Conservation (phyloP, 306 rosid species). For the Cajanus cajan region DNA sequence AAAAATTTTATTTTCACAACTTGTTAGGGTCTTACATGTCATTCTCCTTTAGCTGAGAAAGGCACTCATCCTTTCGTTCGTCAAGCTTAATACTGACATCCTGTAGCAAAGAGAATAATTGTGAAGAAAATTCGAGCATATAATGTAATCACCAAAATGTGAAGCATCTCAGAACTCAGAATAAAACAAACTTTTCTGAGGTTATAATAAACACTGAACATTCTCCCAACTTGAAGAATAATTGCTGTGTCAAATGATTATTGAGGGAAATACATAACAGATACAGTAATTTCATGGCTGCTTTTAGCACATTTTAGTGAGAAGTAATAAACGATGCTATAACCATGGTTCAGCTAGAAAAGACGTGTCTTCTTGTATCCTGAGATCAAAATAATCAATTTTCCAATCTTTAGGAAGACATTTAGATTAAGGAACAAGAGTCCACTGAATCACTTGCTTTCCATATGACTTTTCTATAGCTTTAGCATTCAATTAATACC, state of each 20-base stretch:
- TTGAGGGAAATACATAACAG: slow-evolving; percentile 1
- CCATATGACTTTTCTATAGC: neutral
- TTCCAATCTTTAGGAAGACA: slow-evolving; percentile 5
- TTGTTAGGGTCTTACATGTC: slow-evolving; percentile 73
- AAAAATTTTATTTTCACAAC: neutral
- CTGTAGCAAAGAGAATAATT: slow-evolving; percentile 47
- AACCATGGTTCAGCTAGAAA: slow-evolving; percentile 8
- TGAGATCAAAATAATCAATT: neutral
- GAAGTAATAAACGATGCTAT: neutral
- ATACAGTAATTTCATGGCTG: neutral
- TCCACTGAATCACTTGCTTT: neutral
- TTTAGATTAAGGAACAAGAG: slow-evolving; percentile 7
- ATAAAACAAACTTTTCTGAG: neutral
- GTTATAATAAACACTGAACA: neutral
- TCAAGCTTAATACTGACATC: slow-evolving; percentile 91
- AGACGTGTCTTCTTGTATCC: neutral
- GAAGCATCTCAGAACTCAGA: neutral
- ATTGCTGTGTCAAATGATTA: slow-evolving; percentile 10
- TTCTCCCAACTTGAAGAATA: neutral
- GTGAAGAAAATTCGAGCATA: neutral
- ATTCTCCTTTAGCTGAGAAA: slow-evolving; percentile 90
- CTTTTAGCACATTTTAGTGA: slow-evolving; percentile 9
- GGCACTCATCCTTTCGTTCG: slow-evolving; percentile 90
- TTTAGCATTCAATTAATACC: neutral
- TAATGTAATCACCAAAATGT: neutral